Evolutionary conservation across 768 basidiomycete genomes (phyloP).

Genomic region (Suillus americanus): DNA sequence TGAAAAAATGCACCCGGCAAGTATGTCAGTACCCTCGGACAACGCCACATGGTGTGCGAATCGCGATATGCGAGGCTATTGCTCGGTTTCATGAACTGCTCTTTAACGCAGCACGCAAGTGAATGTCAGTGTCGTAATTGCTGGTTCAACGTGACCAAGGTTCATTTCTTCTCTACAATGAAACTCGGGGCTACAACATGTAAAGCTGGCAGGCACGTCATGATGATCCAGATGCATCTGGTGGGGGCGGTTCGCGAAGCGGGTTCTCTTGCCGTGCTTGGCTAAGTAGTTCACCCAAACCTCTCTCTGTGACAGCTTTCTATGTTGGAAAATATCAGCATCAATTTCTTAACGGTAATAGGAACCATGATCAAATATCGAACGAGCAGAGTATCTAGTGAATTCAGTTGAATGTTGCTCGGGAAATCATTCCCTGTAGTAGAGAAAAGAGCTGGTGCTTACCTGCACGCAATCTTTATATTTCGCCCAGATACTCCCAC

Average conservation of each 20-base stretch:
- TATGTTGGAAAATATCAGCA: constrained; percentile 26
- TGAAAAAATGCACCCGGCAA: neutral
- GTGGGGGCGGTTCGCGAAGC: constrained; percentile 56
- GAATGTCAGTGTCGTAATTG: neutral
- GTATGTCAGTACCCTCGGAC: neutral
- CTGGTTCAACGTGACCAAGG: neutral
- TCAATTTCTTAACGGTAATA: no score
- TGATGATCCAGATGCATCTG: constrained; percentile 11
- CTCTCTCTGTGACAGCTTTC: constrained; percentile 80
- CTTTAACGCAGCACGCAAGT: neutral
- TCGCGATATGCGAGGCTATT: neutral
- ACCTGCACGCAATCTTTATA: constrained; percentile 88
- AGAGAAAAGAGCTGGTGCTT: constrained; percentile 22
- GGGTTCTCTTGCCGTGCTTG: constrained; percentile 84
- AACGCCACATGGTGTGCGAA: neutral
- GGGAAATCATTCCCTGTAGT: neutral
- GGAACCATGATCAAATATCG: neutral
- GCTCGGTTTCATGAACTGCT: neutral
- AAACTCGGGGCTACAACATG: neutral
- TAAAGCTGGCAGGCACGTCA: neutral
- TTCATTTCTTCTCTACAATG: neutral
- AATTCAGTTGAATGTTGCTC: neutral
- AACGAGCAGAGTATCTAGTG: neutral
- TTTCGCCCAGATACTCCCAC: constrained; percentile 78
- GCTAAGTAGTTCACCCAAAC: constrained; percentile 70